Base-by-base conservation (phyloP, 768 basidiomycete genomes). In the Collybia sordida region DNA sequence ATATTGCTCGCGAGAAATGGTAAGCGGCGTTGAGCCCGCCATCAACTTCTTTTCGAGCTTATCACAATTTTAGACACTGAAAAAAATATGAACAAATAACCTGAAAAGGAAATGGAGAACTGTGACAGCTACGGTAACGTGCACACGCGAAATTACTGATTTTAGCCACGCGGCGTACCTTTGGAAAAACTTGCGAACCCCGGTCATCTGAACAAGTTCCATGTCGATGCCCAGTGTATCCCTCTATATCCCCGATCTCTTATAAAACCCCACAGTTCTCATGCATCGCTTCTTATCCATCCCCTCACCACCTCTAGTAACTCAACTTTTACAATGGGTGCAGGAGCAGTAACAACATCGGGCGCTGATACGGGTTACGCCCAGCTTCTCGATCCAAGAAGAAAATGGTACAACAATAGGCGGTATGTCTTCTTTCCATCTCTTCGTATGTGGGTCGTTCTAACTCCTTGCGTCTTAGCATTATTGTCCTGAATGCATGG, bases 361-460 rank as follows among this genome's bases (percentile, higher is more conserved):
- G 67, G 65, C 35, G 49, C 50, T 36, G 56, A 56, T 22, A 63
- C 69, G 24, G 74, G 73, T 27, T 80, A 78, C 56, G 66, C 63
- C 6, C 82, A 82, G 56, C 72, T 87, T 49, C 54, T 87, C 50
- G 81, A 89, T 67, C 85, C 84, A 11, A 79, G 64, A 50, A 73
- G 82, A 63, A 87, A 73, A 61, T 90, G 88, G 88, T 86, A 85
- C 68, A 88, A 84, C 70, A 89, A 90, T 74, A 79, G 65, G 65
- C 74, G 87, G 84, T 83, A 58, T 41, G 39, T 42, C 25, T 27
- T 24, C 31, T 17, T 34, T 48, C 25, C 17, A 25, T 18, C 6
- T 17, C 14, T 17, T 2, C 11, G 14, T 21, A 17, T 25, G 18
- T 24, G 3, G 39, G 18, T 45, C 37, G 22, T 35, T 37, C 38